Evolutionary conservation across 169 alveolate genomes (phyloP), one percentile per base, ranked within the genome.

Genomic region (Cryptosporidium bovis): DNA sequence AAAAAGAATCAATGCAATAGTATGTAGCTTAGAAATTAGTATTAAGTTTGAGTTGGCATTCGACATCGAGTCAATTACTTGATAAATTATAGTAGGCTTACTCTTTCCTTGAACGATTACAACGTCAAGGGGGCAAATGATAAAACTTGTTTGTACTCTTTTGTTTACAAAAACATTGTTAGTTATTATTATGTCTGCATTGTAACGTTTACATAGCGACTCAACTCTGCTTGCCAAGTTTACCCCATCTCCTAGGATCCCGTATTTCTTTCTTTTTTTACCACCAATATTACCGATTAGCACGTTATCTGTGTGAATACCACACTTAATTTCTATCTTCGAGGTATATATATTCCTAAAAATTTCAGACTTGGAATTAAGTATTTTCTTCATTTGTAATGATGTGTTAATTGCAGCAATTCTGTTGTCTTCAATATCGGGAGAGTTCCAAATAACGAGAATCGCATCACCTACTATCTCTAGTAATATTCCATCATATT

Each of bases 391-490:
- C 91, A 83, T 83, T 55, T 44, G 60, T 64, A 53, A 48, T 24
- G 85, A 83, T 34, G 85, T 85, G 31, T 24, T 24, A 31, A 64
- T 53, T 2, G 87, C 87, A 16, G 65, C 87, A 24, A 20, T 69
- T 7, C 85, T 29, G 48, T 83, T 87, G 31, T 83, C 66, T 50
- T 82, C 65, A 83, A 69, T 27, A 12, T 55, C 29, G n/a, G 91
- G 91, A 2, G 91, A 71, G 29, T 83, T 83, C 91, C 91, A 83
- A 8, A 83, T 82, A 10, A 55, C 91, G 4, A 83, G 77, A 6
- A 83, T 83, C 15, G 87, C 85, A 20, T 83, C 91, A 29, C 91
- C 91, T 5, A 68, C 87, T 20, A 83, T 58, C 44, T 83, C 91
- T 64, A 83, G 34, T 7, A 83, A 20, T 13, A 50, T 83, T 1